A percentile compares a stretch with the other conserved stretches of the same genome.
Conservation (phyloP, 2,329 filamentous ascomycete species). For the Curvularia lunata region DNA sequence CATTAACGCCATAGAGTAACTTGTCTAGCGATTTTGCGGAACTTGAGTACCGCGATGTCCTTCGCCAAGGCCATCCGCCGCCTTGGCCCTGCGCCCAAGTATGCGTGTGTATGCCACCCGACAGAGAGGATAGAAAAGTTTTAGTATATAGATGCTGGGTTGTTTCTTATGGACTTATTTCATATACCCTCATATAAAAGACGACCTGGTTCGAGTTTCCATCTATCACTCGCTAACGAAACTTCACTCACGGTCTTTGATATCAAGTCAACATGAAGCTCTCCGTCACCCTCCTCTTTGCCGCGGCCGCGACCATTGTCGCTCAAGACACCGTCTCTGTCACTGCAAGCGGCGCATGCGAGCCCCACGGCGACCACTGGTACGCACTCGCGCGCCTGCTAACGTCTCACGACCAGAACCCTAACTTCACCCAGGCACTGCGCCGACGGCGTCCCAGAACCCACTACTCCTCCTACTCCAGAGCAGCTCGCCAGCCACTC, state of each 20-base stretch:
- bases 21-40: constrained; percentile 16
- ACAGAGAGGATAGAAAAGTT: constrained; percentile 20
- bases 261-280: constrained; percentile 26
- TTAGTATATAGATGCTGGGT: background rate
- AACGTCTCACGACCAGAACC: background rate
- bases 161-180: background rate
- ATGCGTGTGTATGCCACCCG: constrained; percentile 12
- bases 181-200: constrained; percentile 4
- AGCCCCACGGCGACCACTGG: constrained; percentile 37
- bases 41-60: constrained; percentile 37
- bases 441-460: constrained; percentile 17
- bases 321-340: constrained; percentile 26
- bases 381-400: constrained; percentile 10
- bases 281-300: constrained; percentile 22
- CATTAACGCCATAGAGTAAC: constrained; percentile 9
- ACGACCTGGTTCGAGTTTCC: constrained; percentile 1
- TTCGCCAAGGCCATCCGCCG: constrained; percentile 31
- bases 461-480: constrained; percentile 13
- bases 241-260: constrained; percentile 6
- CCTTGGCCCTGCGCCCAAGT: constrained; percentile 32
- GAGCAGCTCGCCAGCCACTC: constrained; percentile 12
- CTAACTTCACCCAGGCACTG: constrained; percentile 14
- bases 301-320: constrained; percentile 20
- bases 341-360: constrained; percentile 17
- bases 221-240: constrained; percentile 1